Base-by-base conservation (phyloP, 2,329 filamentous ascomycete species). In the Fusarium acutatum region DNA sequence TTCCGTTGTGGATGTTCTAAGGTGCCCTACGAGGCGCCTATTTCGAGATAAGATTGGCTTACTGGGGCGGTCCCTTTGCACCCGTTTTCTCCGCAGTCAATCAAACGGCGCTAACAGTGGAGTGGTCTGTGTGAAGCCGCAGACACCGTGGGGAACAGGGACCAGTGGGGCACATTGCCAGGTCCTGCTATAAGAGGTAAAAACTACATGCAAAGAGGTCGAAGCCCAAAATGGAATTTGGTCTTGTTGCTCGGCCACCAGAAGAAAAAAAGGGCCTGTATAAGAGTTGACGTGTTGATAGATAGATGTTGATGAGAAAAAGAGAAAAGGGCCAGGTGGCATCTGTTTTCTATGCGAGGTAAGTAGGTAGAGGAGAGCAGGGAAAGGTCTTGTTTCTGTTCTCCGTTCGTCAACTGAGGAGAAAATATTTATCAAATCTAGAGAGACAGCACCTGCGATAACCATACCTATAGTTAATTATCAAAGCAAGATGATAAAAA, bases 1-100 rank as follows among this genome's bases (percentile, higher is more conserved):
- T 46, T 47, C 20, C 40, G 50, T 32, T 54, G 53, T 53, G 66
- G 62, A 26, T 34, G 44, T 64, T 56, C 52, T 26, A 58, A 63
- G 57, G 57, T 67, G 58, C 67, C 67, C 59, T 74, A 60, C 22
- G 46, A 74, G 67, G 62, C 49, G 37, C 30, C 62, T 43, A 60
- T 52, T 26, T 59, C 58, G n/a, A 35, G 49, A 43, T 58, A 26
- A 54, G 71, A 72, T 74, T 73, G 71, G 71, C 58, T 60, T 58
- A 40, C 57, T 56, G 67, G 67, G 52, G 62, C 67, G 46, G 67
- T 54, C 59, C 62, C 71, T 71, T 67, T 57, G 26, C 57, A 58
- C 67, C 68, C 62, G 71, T 70, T 66, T 72, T 70, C 71, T 68
- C 67, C 71, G 32, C 61, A 71, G 53, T 57, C 32, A 53, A 30